Base-by-base conservation (phyloP, 31 red algal species). In the Porphyra umbilicalis region DNA sequence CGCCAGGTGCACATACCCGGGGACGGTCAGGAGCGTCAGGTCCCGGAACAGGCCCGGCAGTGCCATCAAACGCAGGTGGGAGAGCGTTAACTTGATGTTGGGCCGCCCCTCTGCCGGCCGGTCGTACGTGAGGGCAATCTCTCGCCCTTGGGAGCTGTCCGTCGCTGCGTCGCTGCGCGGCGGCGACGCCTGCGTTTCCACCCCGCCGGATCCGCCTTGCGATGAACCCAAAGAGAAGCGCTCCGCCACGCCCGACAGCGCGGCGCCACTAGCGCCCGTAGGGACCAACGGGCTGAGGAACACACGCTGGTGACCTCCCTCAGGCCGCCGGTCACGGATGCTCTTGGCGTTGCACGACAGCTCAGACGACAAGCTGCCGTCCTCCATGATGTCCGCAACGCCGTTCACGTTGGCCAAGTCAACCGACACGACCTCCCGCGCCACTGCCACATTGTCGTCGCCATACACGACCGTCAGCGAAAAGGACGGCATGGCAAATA, bases 1-100 rank as follows among this genome's bases (percentile, higher is more conserved):
- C 86, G 91, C 90, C 38, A 97, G 76, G 77, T 88, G 91, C 33
- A 90, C 87, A 46, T 91, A 94, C 42, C 90, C 95, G 75, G 95
- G 95, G 0, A 89, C 76, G 77, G 95, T 94, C n/a, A 97, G 83
- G 8, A 79, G 35, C 18, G 89, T 85, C 36, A 97, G 79, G 35
- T 92, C 88, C 15, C 89, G 68, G 46, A 97, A 92, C 9, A 97
- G 74, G 44, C 93, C 88, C 80, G 95, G 95, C 40, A 91, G 89
- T 8, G 94, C 86, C 46, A 90, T 89, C 79, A 97, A 83, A 76
- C 95, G 85, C 75, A 97, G 39, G 74, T 88, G 81, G 35, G 90
- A 93, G 16, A 90, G 34, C 33, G 35, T 34, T 16, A 82, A 5
- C 32, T 35, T 38, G 36, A 82, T 74, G 80, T 38, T 34, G 80